Base-by-base conservation (phyloP, 768 basidiomycete genomes). In the Vishniacozyma victoriae region DNA sequence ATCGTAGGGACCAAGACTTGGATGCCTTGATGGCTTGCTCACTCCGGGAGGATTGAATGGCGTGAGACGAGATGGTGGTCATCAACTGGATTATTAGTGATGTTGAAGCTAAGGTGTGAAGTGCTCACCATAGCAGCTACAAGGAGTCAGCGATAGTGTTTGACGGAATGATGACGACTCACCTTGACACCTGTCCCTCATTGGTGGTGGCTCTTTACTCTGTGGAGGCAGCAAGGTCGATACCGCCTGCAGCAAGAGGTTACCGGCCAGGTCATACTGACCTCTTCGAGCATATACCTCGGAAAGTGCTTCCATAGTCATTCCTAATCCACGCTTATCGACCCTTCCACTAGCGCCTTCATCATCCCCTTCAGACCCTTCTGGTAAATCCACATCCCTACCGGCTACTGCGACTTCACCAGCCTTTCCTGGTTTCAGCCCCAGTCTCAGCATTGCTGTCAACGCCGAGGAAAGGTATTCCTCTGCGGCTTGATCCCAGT, bases 151-250 rank as follows among this genome's bases (percentile, higher is more conserved):
- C 6, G 20, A n/a, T 18, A 4, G 20, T 7, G 31, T 6, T 36
- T 52, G 29, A 36, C 11, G 9, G 16, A 25, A 3, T 16, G 16
- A 12, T 16, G 14, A 1, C 5, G 12, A 54, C 68, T 44, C 42
- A 70, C 69, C 69, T 54, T 72, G 68, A 66, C 70, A 72, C 33
- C 58, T 44, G 44, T 72, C 70, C 25, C 38, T 41, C 0, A 54
- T 35, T 1, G 58, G 48, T 3, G 64, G 61, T 12, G 39, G 15
- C 14, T 40, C 43, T 37, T 57, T 49, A 11, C 44, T 33, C 29
- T 48, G 39, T 7, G 63, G 55, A 1, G 70, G 70, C 26, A 72
- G 35, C 41, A 72, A 44, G 3, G 58, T 61, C 35, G 62, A 60
- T 12, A 69, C 54, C 4, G 70, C 70, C 48, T 72, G 70, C 1